Evolutionary conservation across 768 basidiomycete genomes (phyloP).

Genomic region (Lentinula sp.): DNA sequence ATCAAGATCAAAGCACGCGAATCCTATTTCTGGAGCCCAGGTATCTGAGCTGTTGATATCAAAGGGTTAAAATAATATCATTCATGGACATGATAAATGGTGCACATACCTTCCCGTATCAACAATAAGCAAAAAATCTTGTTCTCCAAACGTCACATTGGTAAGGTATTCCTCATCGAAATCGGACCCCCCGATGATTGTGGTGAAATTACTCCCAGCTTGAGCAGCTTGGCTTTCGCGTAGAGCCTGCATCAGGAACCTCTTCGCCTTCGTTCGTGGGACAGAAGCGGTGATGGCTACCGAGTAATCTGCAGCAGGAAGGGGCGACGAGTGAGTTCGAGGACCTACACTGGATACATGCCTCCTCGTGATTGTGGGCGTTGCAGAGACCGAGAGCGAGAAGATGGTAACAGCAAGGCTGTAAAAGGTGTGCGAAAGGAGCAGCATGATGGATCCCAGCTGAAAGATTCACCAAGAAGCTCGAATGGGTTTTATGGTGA

Average conservation of each 20-base stretch:
- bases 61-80: neutral
- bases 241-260: constrained; percentile 8
- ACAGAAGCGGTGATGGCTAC: constrained; percentile 9
- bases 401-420: neutral
- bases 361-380: neutral
- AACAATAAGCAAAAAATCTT: constrained; percentile 13
- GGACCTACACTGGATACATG: neutral
- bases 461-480: neutral
- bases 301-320: constrained; percentile 14
- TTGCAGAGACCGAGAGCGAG: neutral
- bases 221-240: constrained; percentile 7
- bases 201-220: constrained; percentile 6
- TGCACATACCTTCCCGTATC: constrained; percentile 14
- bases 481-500: neutral
- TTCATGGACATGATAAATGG: neutral
- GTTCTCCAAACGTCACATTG: constrained; percentile 13
- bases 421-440: neutral
- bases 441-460: neutral
- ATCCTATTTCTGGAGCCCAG: constrained; percentile 14
- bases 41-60: constrained; percentile 14
- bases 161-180: constrained; percentile 16
- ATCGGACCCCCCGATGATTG: constrained; percentile 9
- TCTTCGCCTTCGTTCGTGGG: constrained; percentile 10
- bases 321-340: neutral
- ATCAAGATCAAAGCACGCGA: constrained; percentile 15